Percentiles rank a stretch among this genome's conserved stretches.
Evolutionary conservation across 345 rosid genomes (phyloP).

Genomic region (Camelina sativa): DNA sequence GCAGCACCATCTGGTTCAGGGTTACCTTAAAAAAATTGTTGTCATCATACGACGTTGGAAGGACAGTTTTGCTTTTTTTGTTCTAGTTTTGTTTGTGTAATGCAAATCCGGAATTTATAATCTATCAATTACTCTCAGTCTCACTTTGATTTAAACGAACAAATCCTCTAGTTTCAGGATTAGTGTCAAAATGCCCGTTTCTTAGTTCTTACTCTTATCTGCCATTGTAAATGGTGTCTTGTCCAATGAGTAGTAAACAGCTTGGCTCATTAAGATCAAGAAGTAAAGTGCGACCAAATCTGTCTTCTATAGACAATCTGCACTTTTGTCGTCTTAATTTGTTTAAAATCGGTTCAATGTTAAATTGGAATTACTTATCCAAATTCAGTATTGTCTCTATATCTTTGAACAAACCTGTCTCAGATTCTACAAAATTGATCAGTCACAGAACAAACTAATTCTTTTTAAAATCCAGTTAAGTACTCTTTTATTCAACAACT

Average conservation of each 20-base stretch:
- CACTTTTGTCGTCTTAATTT: too few relatives aligned
- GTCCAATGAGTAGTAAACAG: not conserved
- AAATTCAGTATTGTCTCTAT: not conserved
- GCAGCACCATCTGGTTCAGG: conserved; percentile 56
- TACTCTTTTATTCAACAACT: too few relatives aligned
- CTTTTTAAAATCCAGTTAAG: too few relatives aligned
- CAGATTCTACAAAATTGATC: too few relatives aligned
- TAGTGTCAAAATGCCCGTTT: not conserved
- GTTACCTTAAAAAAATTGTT: conserved; percentile 48
- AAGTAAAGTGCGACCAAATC: not conserved
- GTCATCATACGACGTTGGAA: not conserved
- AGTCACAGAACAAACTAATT: too few relatives aligned
- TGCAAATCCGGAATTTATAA: conserved; percentile 8
- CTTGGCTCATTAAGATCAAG: not conserved
- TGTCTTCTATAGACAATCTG: not conserved
- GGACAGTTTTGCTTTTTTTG: conserved; percentile 27
- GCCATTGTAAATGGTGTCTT: not conserved
- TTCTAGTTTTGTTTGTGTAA: conserved; percentile 32
- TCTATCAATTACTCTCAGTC: not conserved
- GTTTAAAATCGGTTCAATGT: not conserved
- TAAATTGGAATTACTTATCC: not conserved
- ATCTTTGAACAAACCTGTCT: too few relatives aligned
- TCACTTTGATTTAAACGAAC: conserved; percentile 1
- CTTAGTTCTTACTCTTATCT: not conserved
- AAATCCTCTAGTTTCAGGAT: not conserved